phyloP scores from a whole-genome alignment of 225 moss, liverwort and hornwort genomes.

The Lunularia cruciata region DNA sequence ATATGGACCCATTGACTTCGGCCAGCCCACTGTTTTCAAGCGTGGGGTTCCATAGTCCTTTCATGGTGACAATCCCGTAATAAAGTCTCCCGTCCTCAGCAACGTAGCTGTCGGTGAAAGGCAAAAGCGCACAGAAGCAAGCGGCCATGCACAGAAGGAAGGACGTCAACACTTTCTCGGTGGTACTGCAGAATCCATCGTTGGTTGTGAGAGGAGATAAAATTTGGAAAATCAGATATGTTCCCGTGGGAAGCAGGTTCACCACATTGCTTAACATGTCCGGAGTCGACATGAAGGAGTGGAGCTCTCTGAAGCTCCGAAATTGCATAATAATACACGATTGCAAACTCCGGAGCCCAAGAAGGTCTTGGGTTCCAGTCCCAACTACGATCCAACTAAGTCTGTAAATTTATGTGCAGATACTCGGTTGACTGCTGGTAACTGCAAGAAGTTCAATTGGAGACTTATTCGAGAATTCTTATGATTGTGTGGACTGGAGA shows the following conservation, averaged over 20 bases:
- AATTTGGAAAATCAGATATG: constrained; percentile 25
- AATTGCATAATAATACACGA: constrained; percentile 8
- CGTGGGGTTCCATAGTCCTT: constrained; percentile 62
- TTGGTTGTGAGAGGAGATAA: constrained; percentile 23
- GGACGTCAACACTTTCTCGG: constrained; percentile 15
- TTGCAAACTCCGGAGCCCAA: background rate
- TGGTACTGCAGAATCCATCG: constrained; percentile 23
- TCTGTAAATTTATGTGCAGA: background rate
- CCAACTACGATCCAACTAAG: no score
- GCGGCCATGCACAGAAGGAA: constrained; percentile 10
- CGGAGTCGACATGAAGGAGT: constrained; percentile 10
- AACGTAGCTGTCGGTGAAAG: constrained; percentile 34
- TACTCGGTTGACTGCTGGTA: constrained; percentile 1
- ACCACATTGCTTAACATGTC: constrained; percentile 23
- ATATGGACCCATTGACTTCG: constrained; percentile 37
- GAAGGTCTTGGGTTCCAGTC: background rate
- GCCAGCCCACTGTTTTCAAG: constrained; percentile 40
- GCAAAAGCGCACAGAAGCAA: constrained; percentile 4
- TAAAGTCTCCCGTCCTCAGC: constrained; percentile 50
- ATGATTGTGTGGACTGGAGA: no score
- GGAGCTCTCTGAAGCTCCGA: constrained; percentile 6
- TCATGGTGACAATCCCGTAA: constrained; percentile 53
- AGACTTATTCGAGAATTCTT: background rate
- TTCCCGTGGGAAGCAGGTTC: constrained; percentile 30
- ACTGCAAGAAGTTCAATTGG: no score